phyloP scores from a whole-genome alignment of 805 yeast species.

The Wickerhamomyces strasburgensis region DNA sequence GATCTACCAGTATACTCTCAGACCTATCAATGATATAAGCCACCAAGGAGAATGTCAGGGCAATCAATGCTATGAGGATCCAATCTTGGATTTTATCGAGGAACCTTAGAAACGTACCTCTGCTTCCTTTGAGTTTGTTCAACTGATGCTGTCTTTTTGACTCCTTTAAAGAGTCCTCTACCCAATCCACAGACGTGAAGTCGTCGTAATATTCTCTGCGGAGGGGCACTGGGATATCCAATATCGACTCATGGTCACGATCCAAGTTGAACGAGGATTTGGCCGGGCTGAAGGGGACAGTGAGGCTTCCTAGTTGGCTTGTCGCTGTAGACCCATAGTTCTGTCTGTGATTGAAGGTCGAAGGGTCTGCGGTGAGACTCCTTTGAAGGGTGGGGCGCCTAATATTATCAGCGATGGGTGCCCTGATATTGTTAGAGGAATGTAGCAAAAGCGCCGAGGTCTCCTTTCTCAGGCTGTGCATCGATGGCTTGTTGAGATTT shows the following conservation, averaged over 20 bases:
- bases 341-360: not conserved
- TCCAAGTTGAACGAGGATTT: not conserved
- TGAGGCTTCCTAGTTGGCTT: not conserved
- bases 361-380: not conserved
- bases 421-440: not conserved
- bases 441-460: not conserved
- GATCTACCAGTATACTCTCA: constrained; percentile 44
- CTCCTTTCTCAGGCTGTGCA: not conserved
- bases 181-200: constrained; percentile 60
- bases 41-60: constrained; percentile 41
- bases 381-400: not conserved
- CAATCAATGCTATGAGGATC: constrained; percentile 43
- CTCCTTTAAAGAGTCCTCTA: constrained; percentile 41
- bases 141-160: constrained; percentile 37
- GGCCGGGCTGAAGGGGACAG: not conserved
- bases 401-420: not conserved
- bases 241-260: not conserved
- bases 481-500: not conserved
- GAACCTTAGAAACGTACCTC: constrained; percentile 26
- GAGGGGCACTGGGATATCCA: not conserved
- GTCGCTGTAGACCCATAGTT: no score
- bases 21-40: constrained; percentile 45
- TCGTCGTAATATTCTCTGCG: constrained; percentile 46
- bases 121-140: constrained; percentile 29
- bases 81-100: constrained; percentile 42